phyloP scores from a whole-genome alignment of 192 early-diverging fungal genomes.

The Spinellus fusiger region DNA sequence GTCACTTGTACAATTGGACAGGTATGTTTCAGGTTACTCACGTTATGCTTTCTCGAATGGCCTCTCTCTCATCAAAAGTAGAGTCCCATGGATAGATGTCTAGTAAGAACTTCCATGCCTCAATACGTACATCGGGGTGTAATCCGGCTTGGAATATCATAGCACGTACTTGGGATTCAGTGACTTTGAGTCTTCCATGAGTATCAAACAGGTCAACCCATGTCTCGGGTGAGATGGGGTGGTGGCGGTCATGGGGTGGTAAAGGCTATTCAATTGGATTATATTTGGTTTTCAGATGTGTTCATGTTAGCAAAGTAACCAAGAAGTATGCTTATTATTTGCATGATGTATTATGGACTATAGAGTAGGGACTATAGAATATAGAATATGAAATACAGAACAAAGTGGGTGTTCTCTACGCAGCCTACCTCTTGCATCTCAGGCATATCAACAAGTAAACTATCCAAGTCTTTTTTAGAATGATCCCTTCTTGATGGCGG shows the following conservation, averaged over 20 bases:
- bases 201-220: conserved; percentile 65
- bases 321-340: no score
- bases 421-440: not conserved
- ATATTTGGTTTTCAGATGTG: not conserved
- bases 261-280: not conserved
- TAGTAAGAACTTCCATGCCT: conserved; percentile 91
- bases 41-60: conserved; percentile 48
- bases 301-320: not conserved
- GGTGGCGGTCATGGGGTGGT: conserved; percentile 27
- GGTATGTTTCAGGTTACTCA: conserved; percentile 25
- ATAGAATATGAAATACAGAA: no score
- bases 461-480: no score
- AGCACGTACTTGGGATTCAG: conserved; percentile 43
- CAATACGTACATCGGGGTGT: conserved; percentile 75
- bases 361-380: no score
- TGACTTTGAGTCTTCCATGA: conserved; percentile 42
- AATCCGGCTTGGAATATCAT: conserved; percentile 72
- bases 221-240: conserved; percentile 57
- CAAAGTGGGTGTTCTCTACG: no score
- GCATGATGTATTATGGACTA: no score
- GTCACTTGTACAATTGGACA: no score
- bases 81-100: conserved; percentile 81
- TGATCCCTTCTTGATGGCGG: not conserved
- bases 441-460: conserved; percentile 1
- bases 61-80: conserved; percentile 68